Evolutionary conservation across 495 filamentous ascomycete species (phyloP), one percentile per base, ranked within the genome.

Genomic region (Daldinia bambusicola): DNA sequence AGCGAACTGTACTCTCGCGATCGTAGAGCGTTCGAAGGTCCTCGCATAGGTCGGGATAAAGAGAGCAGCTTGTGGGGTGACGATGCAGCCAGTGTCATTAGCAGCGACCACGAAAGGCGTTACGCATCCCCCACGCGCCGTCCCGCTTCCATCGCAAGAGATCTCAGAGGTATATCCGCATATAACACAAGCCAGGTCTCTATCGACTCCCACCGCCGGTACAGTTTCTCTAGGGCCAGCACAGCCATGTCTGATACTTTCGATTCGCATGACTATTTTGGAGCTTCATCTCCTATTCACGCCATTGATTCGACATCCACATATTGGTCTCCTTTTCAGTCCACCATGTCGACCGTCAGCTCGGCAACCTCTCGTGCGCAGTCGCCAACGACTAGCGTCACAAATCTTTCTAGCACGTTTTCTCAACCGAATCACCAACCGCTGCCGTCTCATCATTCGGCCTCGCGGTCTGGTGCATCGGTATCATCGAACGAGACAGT

Each of bases 1-100:
- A 98, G 94, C 74, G 93, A 94, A 55, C 83, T 99, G 4, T 98
- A 91, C 76, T 87, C 88, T 67, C 85, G 90, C 58, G 95, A 98
- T 71, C 90, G 93, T 61, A 86, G 85, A 40, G 87, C 84, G 36
- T 90, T 95, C 63, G 93, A 97, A 67, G 89, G 89, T 55, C 87
- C 85, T 34, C 86, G 85, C 16, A 67, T 55, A 26, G 55, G 71
- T 8, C 45, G 68, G 58, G 78, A 58, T 78, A 85, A 69, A 76
- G 85, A 70, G 76, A 85, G 70, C 62, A 85, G 70, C 62, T 84
- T 69, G 70, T 89, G 75, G 77, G 72, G 61, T 40, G 83, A 84
- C 55, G 83, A 85, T 62, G 80, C 88, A 30, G 83, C 86, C 43
- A 88, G 86, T 56, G 80, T 86, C 48, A 77, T 87, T 36, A 88